Percentiles rank a stretch among this genome's conserved stretches.
phyloP scores from a whole-genome alignment of 192 early-diverging fungal genomes.

The Phlyctochytrium bullatum region DNA sequence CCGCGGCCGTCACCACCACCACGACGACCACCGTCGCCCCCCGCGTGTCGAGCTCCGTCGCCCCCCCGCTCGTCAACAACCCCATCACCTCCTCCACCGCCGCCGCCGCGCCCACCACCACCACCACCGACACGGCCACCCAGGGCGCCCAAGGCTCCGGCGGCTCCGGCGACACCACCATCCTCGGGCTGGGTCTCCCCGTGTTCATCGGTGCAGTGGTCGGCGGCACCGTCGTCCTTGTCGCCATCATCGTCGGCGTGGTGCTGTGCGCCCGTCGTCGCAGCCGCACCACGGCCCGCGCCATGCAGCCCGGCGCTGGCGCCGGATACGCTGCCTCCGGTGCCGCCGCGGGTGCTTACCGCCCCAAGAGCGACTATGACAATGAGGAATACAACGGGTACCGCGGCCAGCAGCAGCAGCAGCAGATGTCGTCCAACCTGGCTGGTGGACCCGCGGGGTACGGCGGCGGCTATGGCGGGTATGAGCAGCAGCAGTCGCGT shows the following conservation, averaged over 20 bases:
- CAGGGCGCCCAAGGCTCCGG: neutral
- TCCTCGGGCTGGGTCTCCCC: neutral
- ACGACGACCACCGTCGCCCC: neutral
- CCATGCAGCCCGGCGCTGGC: neutral
- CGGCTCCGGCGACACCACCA: neutral
- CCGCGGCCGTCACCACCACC: neutral
- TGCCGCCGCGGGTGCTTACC: neutral
- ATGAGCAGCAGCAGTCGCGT: no score
- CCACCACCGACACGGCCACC: neutral
- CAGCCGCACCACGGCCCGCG: neutral
- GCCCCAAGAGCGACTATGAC: neutral
- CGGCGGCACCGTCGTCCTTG: neutral
- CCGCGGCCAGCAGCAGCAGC: neutral
- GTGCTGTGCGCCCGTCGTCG: neutral
- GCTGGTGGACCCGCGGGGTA: neutral
- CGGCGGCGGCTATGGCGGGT: no score
- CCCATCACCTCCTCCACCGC: neutral
- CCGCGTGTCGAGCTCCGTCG: neutral
- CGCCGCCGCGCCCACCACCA: slow-evolving; percentile 1
- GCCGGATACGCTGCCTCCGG: neutral
- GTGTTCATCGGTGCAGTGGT: neutral
- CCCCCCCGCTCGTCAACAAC: neutral
- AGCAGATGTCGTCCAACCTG: slow-evolving; percentile 2
- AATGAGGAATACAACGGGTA: neutral
- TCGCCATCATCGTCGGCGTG: neutral